Conservation (phyloP, 2,329 filamentous ascomycete species). For the Rhexocercosporidium sp. region DNA sequence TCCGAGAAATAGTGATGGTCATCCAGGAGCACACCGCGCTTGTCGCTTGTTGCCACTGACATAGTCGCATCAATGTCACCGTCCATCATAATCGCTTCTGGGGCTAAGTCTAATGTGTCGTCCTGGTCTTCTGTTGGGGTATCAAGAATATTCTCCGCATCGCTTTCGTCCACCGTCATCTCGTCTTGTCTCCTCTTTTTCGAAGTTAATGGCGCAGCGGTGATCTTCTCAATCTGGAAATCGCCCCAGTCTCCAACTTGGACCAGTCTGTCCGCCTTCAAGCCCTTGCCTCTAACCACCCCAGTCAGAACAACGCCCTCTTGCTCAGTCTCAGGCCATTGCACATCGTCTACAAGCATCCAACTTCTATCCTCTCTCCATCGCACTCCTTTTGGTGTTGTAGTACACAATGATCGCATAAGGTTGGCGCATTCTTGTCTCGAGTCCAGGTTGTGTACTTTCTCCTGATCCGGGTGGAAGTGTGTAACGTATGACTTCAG, state of each 20-base stretch:
- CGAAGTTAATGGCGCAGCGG: constrained; percentile 70
- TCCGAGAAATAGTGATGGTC: constrained; percentile 99
- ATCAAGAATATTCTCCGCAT: constrained; percentile 65
- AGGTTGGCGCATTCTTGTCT: constrained; percentile 91
- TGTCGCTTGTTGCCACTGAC: constrained; percentile 55
- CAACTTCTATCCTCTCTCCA: constrained; percentile 97
- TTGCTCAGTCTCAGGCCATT: constrained; percentile 66
- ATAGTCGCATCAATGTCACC: constrained; percentile 61
- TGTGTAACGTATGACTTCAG: constrained; percentile 92
- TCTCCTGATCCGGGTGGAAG: constrained; percentile 92
- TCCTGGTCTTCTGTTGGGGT: constrained; percentile 80
- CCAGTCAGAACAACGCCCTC: constrained; percentile 80
- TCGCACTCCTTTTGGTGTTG: constrained; percentile 88
- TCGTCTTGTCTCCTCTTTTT: constrained; percentile 67
- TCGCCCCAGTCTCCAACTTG: constrained; percentile 94
- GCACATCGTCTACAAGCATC: constrained; percentile 86
- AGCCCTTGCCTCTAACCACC: constrained; percentile 79
- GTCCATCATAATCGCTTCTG: constrained; percentile 82
- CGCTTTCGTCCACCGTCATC: constrained; percentile 70
- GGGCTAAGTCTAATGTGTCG: constrained; percentile 81
- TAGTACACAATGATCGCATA: constrained; percentile 88
- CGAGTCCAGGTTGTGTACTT: constrained; percentile 85
- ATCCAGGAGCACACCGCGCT: constrained; percentile 90
- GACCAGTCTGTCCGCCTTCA: constrained; percentile 89
- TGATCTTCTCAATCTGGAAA: constrained; percentile 90